Evolutionary conservation across 768 basidiomycete genomes (phyloP).

Genomic region (Mycena alexandri): DNA sequence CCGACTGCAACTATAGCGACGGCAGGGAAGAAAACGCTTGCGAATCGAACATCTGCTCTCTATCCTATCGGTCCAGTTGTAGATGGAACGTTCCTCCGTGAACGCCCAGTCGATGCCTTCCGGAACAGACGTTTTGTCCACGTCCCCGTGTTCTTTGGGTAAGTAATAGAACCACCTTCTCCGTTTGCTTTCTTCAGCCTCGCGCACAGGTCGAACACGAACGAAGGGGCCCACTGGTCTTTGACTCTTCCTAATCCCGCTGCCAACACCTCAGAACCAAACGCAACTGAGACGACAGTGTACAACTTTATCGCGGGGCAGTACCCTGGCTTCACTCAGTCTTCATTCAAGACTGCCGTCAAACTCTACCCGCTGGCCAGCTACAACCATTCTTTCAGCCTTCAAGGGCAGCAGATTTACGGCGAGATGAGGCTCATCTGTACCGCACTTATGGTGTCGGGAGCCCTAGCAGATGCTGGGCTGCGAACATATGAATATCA

Average conservation of each 20-base stretch:
- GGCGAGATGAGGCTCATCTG: conserved; percentile 61
- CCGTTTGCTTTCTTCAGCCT: background rate
- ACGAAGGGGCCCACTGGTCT: conserved; percentile 59
- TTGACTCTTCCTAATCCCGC: conserved; percentile 47
- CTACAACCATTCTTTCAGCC: conserved; percentile 50
- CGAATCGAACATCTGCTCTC: conserved; percentile 48
- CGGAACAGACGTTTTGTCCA: conserved; percentile 50
- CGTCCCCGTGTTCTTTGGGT: conserved; percentile 59
- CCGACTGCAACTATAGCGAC: conserved; percentile 43
- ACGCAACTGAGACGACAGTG: conserved; percentile 54
- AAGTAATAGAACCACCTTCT: conserved; percentile 3
- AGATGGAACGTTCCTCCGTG: conserved; percentile 50
- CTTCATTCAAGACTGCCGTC: conserved; percentile 49
- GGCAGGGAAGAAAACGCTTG: conserved; percentile 49
- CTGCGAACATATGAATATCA: conserved; percentile 51
- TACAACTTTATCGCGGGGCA: conserved; percentile 58
- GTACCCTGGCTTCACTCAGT: conserved; percentile 47
- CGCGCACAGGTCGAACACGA: conserved; percentile 51
- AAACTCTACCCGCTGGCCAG: conserved; percentile 50
- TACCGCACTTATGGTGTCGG: conserved; percentile 52
- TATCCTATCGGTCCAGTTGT: conserved; percentile 56
- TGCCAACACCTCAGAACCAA: conserved; percentile 55
- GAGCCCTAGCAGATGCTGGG: conserved; percentile 39
- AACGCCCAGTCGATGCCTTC: conserved; percentile 57
- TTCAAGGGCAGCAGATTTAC: conserved; percentile 60